Base-by-base conservation (phyloP, 306 rosid species). In the Acacia melanoxylon region DNA sequence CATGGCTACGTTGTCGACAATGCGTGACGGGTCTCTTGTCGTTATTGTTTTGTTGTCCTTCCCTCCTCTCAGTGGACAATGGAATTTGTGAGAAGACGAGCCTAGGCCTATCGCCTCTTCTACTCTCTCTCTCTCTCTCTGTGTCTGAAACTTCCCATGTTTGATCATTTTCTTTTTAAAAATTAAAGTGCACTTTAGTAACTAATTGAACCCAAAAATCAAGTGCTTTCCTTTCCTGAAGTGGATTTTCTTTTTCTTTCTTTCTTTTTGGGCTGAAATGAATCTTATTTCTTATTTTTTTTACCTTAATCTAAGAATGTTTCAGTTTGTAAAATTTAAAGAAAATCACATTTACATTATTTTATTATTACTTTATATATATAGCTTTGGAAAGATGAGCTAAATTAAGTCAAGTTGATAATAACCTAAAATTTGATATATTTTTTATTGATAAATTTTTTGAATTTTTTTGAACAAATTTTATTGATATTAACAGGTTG, bases 1-100 rank as follows among this genome's bases (percentile, higher is more conserved):
- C 87, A 81, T 80, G 88, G 88, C 89, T 78, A 90, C 85, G 91
- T 84, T 90, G 92, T 90, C 90, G 89, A 90, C 89, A 86, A 86
- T 84, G 92, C 91, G 91, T 86, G 89, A 88, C 81, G 90, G 85
- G 83, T 80, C 82, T 65, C 73, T 72, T 92, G 97, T 94, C 94
- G 87, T 89, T 85, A 89, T 68, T 86, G 85, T 52, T 89, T 88
- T 86, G 80, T 81, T 89, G 88, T 88, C 87, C 84, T 85, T 85
- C 87, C 16, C 83, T 67, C 87, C 86, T 68, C 54, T 69, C 65
- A 84, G 90, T 90, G 91, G 93, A 91, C 90, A 63, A 78, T 74
- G 89, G 90, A 88, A 89, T 81, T 89, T 86, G 86, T 85, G 86
- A 78, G 89, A 79, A 74, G 68, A 45, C 74, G 84, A 67, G 78